Evolutionary conservation across 257 asterid genomes (phyloP), one percentile per base, ranked within the genome.

Genomic region (Solanum habrochaites): DNA sequence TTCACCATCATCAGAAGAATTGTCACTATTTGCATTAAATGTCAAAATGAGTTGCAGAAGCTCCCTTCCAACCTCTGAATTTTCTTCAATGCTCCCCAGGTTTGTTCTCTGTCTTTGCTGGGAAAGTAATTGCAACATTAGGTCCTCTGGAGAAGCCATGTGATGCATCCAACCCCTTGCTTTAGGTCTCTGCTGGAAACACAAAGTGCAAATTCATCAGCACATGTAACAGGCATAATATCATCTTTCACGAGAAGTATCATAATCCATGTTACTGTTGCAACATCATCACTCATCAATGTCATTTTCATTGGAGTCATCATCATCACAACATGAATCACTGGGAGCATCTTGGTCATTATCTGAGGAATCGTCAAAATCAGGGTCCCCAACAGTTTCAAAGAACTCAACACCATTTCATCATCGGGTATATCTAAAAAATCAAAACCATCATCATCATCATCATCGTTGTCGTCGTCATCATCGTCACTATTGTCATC

Each of bases 161-260:
- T 64, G 86, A 86, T 89, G 90, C 92, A 90, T 91, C 94, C 92
- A 93, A 66, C 87, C 91, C 84, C 91, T 87, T 78, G 90, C 67
- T 85, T 87, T 89, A 47, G 94, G 92, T 80, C 89, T 91, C 88
- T 78, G 87, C 96, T 92, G 93, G 91, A 95, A 92, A 93, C 87
- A 90, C 29, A 89, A 92, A 92, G 91, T 70, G 89, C 83, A 88
- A 91, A 91, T 90, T 90, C 90, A 90, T 93, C 91, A 90, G 89
- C 88, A 87, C 70, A 21, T 81, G n/a, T 72, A 82, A 35, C 69
- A 82, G 73, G 25, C 87, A 87, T 84, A 78, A 72, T 66, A 78
- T 66, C 91, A 81, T 72, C 89, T 49, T 20, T 37, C 74, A 83
- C 81, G 69, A 88, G 21, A 85, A 67, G 58, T 45, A 81, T 86